phyloP scores from a whole-genome alignment of 768 basidiomycete species.

The Boletus rufocinnamomeus region DNA sequence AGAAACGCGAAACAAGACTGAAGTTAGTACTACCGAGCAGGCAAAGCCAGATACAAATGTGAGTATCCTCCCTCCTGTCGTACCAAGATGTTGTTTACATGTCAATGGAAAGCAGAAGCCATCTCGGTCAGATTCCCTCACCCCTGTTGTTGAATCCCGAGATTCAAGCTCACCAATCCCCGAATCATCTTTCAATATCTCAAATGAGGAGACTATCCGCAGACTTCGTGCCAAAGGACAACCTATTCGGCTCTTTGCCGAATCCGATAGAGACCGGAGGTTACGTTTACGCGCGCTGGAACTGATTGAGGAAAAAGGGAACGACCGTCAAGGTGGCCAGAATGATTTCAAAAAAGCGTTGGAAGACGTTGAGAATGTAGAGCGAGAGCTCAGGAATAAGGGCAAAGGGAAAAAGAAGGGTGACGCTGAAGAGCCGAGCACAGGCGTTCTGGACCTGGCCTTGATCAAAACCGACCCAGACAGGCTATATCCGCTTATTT shows the following conservation, averaged over 20 bases:
- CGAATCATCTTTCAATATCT: slow-evolving; percentile 73
- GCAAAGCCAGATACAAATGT: slow-evolving; percentile 44
- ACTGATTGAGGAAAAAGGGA: slow-evolving; percentile 88
- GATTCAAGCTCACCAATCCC: slow-evolving; percentile 43
- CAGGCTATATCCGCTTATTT: slow-evolving; percentile 95
- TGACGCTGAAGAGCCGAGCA: slow-evolving; percentile 47
- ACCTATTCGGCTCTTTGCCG: slow-evolving; percentile 92
- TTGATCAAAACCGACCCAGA: slow-evolving; percentile 90
- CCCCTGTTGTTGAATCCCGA: slow-evolving; percentile 35
- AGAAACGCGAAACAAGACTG: slow-evolving; percentile 21
- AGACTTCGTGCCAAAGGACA: slow-evolving; percentile 90
- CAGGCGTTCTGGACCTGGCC: slow-evolving; percentile 71
- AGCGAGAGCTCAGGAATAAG: slow-evolving; percentile 63
- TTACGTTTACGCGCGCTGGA: slow-evolving; percentile 90
- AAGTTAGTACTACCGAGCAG: slow-evolving; percentile 22
- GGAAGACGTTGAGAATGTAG: slow-evolving; percentile 83
- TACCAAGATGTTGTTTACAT: slow-evolving; percentile 36
- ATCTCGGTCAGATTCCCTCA: slow-evolving; percentile 44
- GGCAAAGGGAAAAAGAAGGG: slow-evolving; percentile 63
- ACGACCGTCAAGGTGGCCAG: slow-evolving; percentile 78
- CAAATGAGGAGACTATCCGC: slow-evolving; percentile 89
- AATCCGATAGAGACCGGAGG: slow-evolving; percentile 91
- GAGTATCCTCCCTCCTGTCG: slow-evolving; percentile 29
- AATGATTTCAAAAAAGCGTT: slow-evolving; percentile 94
- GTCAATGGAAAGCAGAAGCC: slow-evolving; percentile 50